These are phyloP conservation scores for Hypoxylon sp. DNA, from an alignment of 2,329 filamentous ascomycete species.

Conservation along the genomic window DNA sequence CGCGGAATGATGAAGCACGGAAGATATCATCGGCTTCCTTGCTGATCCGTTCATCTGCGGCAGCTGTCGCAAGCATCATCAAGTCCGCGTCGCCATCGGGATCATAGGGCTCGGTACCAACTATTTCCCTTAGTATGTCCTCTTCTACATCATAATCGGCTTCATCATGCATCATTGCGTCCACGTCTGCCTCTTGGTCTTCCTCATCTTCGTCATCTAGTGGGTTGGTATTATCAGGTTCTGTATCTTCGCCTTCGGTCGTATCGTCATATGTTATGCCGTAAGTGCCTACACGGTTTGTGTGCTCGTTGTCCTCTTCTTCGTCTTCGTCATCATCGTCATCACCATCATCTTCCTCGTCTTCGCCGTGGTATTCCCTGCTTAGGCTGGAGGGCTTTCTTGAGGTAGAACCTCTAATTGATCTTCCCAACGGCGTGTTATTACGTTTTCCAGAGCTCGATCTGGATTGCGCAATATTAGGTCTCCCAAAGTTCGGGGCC, in stretches of 20 bases:
- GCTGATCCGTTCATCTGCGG: conserved; percentile 67
- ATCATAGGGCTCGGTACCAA: conserved; percentile 49
- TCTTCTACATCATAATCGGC: conserved; percentile 57
- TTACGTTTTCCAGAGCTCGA: conserved; percentile 56
- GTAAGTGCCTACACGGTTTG: conserved; percentile 52
- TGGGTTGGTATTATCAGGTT: conserved; percentile 51
- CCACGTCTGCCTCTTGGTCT: conserved; percentile 46
- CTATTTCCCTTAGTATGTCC: conserved; percentile 53
- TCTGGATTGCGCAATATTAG: conserved; percentile 51
- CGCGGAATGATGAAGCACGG: conserved; percentile 65
- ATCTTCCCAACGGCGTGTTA: conserved; percentile 64
- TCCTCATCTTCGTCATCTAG: conserved; percentile 59
- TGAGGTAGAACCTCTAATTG: conserved; percentile 59
- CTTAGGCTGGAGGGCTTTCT: conserved; percentile 68
- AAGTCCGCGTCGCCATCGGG: conserved; percentile 64
- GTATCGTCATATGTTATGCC: conserved; percentile 56
- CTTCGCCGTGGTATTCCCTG: conserved; percentile 57
- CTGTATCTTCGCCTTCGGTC: conserved; percentile 58
- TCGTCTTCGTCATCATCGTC: conserved; percentile 59
- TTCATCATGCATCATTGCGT: conserved; percentile 50
- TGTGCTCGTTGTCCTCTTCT: conserved; percentile 55
- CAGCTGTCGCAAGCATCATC: conserved; percentile 69
- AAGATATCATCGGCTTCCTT: conserved; percentile 70
- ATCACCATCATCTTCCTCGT: conserved; percentile 57
- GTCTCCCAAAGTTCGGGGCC: conserved; percentile 58